A percentile compares a stretch with the other conserved stretches of the same genome.
Conservation (phyloP, 306 rosid genomes). For the Cicer pinnatifidum region DNA sequence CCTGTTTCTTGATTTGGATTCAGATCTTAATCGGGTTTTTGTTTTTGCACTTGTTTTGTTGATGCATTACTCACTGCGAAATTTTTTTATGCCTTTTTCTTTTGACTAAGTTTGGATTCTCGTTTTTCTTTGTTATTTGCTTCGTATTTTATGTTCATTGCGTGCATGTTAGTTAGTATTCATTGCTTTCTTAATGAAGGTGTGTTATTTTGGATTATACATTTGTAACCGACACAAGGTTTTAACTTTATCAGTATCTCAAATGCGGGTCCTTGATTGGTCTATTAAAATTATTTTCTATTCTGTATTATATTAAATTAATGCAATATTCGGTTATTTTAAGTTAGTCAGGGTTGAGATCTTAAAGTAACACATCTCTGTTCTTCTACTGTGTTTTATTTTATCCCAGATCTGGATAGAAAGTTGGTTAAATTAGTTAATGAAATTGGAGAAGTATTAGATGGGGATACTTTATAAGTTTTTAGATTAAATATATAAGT, state of each 20-base stretch:
- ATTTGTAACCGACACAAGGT: constrained; percentile 40
- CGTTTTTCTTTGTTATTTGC: not conserved
- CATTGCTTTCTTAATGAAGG: constrained; percentile 22
- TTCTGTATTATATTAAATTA: constrained; percentile 6
- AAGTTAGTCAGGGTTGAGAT: constrained; percentile 25
- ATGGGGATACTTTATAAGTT: constrained; percentile 5
- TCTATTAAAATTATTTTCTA: not conserved
- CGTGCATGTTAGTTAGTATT: constrained; percentile 25
- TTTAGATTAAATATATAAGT: not conserved
- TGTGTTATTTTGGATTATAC: constrained; percentile 33
- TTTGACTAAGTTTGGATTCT: constrained; percentile 27
- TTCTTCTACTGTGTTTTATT: constrained; percentile 21
- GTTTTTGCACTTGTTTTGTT: constrained; percentile 33
- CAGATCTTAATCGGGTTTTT: constrained; percentile 43
- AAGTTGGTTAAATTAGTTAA: constrained; percentile 13
- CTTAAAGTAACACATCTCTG: constrained; percentile 7
- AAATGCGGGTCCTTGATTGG: constrained; percentile 23
- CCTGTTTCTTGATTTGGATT: constrained; percentile 27
- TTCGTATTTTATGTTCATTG: constrained; percentile 21
- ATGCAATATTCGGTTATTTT: constrained; percentile 31
- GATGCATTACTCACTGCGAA: constrained; percentile 37
- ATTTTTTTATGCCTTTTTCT: constrained; percentile 16
- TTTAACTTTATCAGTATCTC: constrained; percentile 18
- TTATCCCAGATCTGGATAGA: constrained; percentile 47
- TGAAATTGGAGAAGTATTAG: constrained; percentile 2